Evolutionary conservation across 345 rosid genomes (phyloP).

Genomic region (Rhodomyrtus tomentosa): DNA sequence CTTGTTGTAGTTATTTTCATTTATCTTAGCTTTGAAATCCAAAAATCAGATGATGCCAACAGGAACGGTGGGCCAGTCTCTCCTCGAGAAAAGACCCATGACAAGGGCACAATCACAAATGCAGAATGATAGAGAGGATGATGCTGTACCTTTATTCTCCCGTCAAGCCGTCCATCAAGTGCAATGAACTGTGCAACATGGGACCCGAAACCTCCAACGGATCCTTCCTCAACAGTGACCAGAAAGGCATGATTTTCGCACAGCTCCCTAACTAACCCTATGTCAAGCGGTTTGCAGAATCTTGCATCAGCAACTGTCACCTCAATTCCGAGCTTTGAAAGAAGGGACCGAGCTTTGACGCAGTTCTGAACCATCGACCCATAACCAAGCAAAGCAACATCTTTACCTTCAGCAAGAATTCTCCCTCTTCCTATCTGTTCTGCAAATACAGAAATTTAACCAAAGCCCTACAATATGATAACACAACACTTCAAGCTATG

Average conservation of each 20-base stretch:
- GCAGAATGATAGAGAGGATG: background rate
- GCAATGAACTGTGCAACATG: conserved; percentile 83
- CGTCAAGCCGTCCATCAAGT: conserved; percentile 90
- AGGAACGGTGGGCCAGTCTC: background rate
- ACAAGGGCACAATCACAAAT: background rate
- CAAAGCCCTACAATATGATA: background rate
- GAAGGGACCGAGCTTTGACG: conserved; percentile 70
- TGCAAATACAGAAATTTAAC: conserved; percentile 1
- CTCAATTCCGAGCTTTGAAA: conserved; percentile 64
- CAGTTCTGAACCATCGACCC: conserved; percentile 95
- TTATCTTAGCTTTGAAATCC: background rate
- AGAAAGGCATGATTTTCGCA: conserved; percentile 59
- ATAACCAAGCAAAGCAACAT: conserved; percentile 82
- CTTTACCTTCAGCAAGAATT: conserved; percentile 67
- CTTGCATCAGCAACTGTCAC: conserved; percentile 93
- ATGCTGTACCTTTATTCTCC: conserved; percentile 48
- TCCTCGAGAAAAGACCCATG: background rate
- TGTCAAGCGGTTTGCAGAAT: conserved; percentile 93
- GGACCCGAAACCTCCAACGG: conserved; percentile 85
- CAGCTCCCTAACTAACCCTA: conserved; percentile 56
- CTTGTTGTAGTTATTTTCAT: background rate
- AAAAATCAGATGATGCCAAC: background rate
- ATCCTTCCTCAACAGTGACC: conserved; percentile 88
- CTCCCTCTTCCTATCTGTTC: conserved; percentile 80
- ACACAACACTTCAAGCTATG: background rate